Percentiles rank a stretch among this genome's conserved stretches.
phyloP scores from a whole-genome alignment of 78 protist species.

The Dictyostelium intermedium region DNA sequence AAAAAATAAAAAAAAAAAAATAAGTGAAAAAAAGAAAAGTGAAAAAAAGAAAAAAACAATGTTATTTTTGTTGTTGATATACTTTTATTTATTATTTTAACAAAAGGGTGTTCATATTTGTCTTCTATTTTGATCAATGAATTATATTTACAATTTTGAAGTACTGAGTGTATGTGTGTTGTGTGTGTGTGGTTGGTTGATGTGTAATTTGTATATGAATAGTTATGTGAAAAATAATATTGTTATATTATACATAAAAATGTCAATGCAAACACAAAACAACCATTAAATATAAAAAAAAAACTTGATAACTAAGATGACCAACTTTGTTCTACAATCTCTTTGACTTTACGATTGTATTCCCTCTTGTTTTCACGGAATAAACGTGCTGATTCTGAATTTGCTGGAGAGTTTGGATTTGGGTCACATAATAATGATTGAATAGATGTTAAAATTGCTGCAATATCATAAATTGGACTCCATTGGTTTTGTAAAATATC shows the following conservation, averaged over 20 bases:
- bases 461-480: conserved; percentile 99
- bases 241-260: background rate
- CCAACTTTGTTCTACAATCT: conserved; percentile 98
- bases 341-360: conserved; percentile 96
- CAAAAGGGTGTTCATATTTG: background rate
- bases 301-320: background rate
- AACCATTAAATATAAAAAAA: background rate
- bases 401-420: conserved; percentile 99
- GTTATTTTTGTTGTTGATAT: background rate
- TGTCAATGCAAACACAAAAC: background rate
- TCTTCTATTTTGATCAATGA: background rate
- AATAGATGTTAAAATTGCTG: conserved; percentile 99
- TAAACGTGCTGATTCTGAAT: conserved; percentile 98
- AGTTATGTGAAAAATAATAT: background rate
- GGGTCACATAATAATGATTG: conserved; percentile 99
- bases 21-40: background rate
- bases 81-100: background rate
- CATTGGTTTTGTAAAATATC: conserved; percentile 99
- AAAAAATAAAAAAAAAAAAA: background rate
- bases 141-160: background rate
- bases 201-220: background rate
- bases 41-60: background rate
- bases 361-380: conserved; percentile 97
- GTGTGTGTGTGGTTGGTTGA: background rate
- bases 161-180: background rate